Evolutionary conservation across 2,329 filamentous ascomycete species (phyloP), one percentile per base, ranked within the genome.

Genomic region (Raffaelea ambrosiae): DNA sequence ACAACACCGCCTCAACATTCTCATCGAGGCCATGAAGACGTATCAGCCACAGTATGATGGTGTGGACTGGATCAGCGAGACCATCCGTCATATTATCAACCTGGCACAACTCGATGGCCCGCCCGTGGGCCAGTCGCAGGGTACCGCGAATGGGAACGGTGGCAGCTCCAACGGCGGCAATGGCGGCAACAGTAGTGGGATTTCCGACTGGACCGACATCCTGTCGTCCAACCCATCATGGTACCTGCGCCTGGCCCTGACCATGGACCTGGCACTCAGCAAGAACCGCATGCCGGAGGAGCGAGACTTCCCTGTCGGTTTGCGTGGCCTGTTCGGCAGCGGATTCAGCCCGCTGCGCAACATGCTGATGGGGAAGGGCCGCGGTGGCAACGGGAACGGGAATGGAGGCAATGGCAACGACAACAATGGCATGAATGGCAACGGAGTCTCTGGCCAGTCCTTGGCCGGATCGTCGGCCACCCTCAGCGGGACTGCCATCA

Each of bases 1-100:
- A 51, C 67, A 70, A 51, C 66, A 69, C 45, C 64, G 66, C 9
- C 53, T 54, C 46, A 51, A 53, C 46, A 51, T 54, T 5, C 44
- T 54, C 4, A 53, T 54, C 21, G 51, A 54, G 43, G 53, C 53
- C 33, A 54, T 54, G 51, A 54, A 53, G 42, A 52, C 53, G 18
- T 54, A 54, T 49, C 53, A 54, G 43, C 53, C 53, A 9, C 53
- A 54, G 40, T 54, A 53, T 35, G 53, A 53, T 33, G 51, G 49
- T 11, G 51, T 54, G n/a, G 51, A 54, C 45, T 51, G 47, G 48
- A 44, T 54, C 44, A 54, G 53, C 45, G 48, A 52, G 40, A 51
- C 51, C 16, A 54, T 54, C 23, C 53, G 53, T 5, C 49, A 53
- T 43, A 47, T 51, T 14, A 40, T 54, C 51, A 49, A 52, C 36